These are phyloP conservation scores for Quercus ilex DNA, from an alignment of 306 rosid species.

Conservation along the genomic window DNA sequence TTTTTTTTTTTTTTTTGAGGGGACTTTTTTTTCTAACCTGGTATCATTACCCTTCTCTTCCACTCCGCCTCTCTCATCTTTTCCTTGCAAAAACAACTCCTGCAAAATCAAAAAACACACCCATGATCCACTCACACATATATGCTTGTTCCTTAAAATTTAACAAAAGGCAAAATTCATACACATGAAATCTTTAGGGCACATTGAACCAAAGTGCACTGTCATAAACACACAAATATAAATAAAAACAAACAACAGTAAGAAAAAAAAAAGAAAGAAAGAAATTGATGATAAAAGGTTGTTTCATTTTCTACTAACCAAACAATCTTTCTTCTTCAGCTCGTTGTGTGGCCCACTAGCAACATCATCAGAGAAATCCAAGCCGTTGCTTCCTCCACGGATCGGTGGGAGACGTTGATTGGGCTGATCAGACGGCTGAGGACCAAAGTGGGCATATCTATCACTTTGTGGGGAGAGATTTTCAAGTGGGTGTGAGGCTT, in stretches of 20 bases:
- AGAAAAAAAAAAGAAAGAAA: background rate
- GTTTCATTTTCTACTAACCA: slow-evolving; percentile 47
- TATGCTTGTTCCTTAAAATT: slow-evolving; percentile 5
- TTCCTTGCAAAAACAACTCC: slow-evolving; percentile 22
- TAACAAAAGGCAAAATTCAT: background rate
- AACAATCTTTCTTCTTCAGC: slow-evolving; percentile 21
- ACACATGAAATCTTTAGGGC: slow-evolving; percentile 14
- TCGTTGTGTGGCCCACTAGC: slow-evolving; percentile 27
- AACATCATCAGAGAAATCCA: slow-evolving; percentile 22
- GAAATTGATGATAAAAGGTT: slow-evolving; percentile 5
- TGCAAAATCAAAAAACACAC: slow-evolving; percentile 20
- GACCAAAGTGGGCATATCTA: slow-evolving; percentile 21
- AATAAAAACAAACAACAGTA: background rate
- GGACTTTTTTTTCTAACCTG: slow-evolving; percentile 45
- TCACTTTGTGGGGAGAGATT: background rate
- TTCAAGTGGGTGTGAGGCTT: slow-evolving; percentile 20
- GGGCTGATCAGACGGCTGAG: slow-evolving; percentile 47
- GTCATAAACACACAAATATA: slow-evolving; percentile 5
- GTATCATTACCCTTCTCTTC: slow-evolving; percentile 38
- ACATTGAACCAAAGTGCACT: slow-evolving; percentile 53
- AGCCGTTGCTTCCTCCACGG: slow-evolving; percentile 27
- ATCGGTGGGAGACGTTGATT: slow-evolving; percentile 34
- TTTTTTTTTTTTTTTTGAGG: background rate
- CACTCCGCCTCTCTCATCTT: slow-evolving; percentile 24
- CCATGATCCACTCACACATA: slow-evolving; percentile 13